Conservation (phyloP, 139 green algal genomes). For the Yamagishiella unicocca region DNA sequence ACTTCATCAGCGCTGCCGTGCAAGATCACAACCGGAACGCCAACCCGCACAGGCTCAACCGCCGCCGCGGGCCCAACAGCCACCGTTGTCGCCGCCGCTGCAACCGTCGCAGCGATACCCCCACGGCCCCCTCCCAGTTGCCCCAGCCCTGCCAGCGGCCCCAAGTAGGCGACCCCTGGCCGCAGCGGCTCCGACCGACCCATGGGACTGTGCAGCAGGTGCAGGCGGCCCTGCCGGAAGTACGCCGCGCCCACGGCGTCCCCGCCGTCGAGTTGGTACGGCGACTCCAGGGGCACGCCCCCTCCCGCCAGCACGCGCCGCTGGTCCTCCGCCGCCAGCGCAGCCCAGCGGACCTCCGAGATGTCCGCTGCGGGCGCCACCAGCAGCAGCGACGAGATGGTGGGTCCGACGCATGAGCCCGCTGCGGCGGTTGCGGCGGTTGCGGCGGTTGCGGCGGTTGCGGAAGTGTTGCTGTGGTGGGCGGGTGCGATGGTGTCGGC, state of each 20-base stretch:
- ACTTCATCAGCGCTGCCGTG: constrained; percentile 16
- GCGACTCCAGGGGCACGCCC: neutral
- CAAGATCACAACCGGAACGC: neutral
- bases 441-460: neutral
- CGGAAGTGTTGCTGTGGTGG: neutral
- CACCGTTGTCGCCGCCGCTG: neutral
- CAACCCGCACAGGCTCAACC: neutral
- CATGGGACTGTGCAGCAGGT: constrained; percentile 12
- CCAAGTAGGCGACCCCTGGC: neutral
- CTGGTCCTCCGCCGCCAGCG: neutral
- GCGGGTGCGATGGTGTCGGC: neutral
- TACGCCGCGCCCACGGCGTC: constrained; percentile 12
- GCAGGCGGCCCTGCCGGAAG: constrained; percentile 7
- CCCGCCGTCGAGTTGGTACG: neutral
- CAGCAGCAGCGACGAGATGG: constrained; percentile 24
- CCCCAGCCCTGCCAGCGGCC: neutral
- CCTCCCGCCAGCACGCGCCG: neutral
- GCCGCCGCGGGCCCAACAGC: neutral
- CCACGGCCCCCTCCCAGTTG: neutral
- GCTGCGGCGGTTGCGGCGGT: neutral
- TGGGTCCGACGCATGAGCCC: neutral
- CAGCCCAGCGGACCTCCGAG: constrained; percentile 26
- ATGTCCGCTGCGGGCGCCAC: constrained; percentile 29
- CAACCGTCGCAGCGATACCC: neutral
- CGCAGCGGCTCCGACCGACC: neutral